Evolutionary conservation across 2,329 filamentous ascomycete genomes (phyloP).

Genomic region (Colletotrichum orbiculare): DNA sequence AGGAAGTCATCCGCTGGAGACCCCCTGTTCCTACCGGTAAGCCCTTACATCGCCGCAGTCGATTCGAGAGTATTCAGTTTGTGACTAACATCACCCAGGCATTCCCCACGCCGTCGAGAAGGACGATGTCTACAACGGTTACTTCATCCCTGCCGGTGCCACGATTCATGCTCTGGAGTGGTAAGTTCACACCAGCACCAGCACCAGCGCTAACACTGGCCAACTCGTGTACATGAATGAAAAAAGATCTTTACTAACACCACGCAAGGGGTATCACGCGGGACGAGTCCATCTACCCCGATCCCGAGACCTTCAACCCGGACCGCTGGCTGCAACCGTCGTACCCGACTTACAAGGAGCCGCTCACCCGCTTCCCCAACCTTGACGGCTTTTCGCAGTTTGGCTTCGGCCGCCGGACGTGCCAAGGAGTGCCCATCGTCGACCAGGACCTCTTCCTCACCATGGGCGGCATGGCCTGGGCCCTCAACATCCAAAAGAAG

Average conservation of each 20-base stretch:
- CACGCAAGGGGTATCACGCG: conserved; percentile 55
- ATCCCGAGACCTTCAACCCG: conserved; percentile 53
- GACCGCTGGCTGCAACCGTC: conserved; percentile 50
- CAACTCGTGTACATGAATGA: not conserved
- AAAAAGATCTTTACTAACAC: conserved; percentile 35
- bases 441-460: conserved; percentile 55
- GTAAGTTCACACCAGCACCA: conserved; percentile 11
- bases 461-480: conserved; percentile 53
- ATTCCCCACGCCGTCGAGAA: conserved; percentile 63
- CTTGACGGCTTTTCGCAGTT: conserved; percentile 58
- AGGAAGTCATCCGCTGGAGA: conserved; percentile 63
- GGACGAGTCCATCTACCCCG: conserved; percentile 52
- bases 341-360: conserved; percentile 54
- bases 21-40: conserved; percentile 64
- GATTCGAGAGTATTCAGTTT: not conserved
- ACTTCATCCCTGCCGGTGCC: conserved; percentile 62
- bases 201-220: too few species aligned
- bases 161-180: conserved; percentile 57
- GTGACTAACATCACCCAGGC: conserved; percentile 41
- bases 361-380: conserved; percentile 51
- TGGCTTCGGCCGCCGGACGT: conserved; percentile 65
- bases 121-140: conserved; percentile 64
- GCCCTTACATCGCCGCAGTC: conserved; percentile 22
- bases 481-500: conserved; percentile 48
- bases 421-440: conserved; percentile 55